phyloP scores from a whole-genome alignment of 805 yeast species.

The Saturnispora bothae region DNA sequence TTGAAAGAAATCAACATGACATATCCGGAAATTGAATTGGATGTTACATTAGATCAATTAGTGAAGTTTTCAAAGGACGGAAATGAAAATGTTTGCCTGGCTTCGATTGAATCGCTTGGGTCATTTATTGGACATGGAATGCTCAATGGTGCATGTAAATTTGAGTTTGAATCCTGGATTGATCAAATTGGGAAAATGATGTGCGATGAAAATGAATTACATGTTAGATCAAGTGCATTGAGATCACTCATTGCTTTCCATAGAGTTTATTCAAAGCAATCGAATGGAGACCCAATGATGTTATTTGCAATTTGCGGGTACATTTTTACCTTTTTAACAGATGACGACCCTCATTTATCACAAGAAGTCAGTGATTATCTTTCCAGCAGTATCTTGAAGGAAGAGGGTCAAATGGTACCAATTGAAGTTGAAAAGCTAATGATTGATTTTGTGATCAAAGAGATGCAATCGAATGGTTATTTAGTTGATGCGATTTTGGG shows the following conservation, averaged over 20 bases:
- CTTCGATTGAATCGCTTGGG: conserved; percentile 45
- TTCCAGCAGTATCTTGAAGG: conserved; percentile 21
- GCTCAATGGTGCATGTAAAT: conserved; percentile 1
- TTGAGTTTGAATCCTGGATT: conserved; percentile 22
- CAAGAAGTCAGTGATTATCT: conserved; percentile 34
- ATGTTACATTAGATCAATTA: conserved; percentile 15
- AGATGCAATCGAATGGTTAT: neutral
- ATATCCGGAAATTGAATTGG: neutral
- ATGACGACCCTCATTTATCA: conserved; percentile 61
- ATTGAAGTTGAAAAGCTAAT: conserved; percentile 25
- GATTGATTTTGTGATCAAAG: conserved; percentile 6
- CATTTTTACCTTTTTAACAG: conserved; percentile 34
- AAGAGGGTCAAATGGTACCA: conserved; percentile 20
- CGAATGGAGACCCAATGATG: conserved; percentile 1
- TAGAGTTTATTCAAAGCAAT: conserved; percentile 6
- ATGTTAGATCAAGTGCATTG: conserved; percentile 36
- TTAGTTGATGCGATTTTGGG: neutral
- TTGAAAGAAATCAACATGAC: conserved; percentile 20
- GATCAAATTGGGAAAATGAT: conserved; percentile 21
- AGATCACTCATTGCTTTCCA: conserved; percentile 31
- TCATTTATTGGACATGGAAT: conserved; percentile 24
- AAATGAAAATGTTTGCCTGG: conserved; percentile 29
- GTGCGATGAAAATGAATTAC: conserved; percentile 35
- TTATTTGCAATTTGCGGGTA: conserved; percentile 7
- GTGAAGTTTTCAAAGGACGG: conserved; percentile 17